Evolutionary conservation across 2,329 filamentous ascomycete genomes (phyloP), one percentile per base, ranked within the genome.

Genomic region (Cordyceps farinosa): DNA sequence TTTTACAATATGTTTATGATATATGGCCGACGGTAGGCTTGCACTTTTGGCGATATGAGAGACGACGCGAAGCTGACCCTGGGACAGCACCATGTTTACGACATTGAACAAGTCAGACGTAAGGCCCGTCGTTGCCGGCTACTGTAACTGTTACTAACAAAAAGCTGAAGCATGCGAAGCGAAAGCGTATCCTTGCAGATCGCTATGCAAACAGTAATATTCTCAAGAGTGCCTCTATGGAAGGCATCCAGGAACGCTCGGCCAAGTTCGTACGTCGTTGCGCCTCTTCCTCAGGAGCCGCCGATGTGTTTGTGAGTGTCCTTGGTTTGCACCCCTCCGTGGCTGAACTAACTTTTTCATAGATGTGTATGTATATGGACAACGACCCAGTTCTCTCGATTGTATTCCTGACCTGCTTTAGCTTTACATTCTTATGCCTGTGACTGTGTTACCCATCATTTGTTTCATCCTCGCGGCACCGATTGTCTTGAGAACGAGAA

Each of bases 121-220:
- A 68, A 72, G 80, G 70, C 7, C 1, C 34, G 15, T 9, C 27
- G 4, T 36, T 38, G 4, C n/a, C 6, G 10, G 6, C 30, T 34
- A 11, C 22, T 10, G 6, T 38, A 9, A 17, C 9, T 48, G 27
- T 42, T 47, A 27, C 52, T 55, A 13, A 22, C 30, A 8, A 29
- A 22, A 22, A 9, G 1, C 30, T 56, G 17, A 32, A 88, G 83
- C 88, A 90, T 69, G 84, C 83, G 36, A 83, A 81, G 66, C 81
- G 86, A 64, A 89, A 87, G 70, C 80, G 86, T 34, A 76, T 87
- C 54, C 78, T 90, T 51, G 87, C 87, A 1, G 86, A 89, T 69
- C 80, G 86, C 36, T 90, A 90, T 71, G 84, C 87, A 36, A 90
- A 90, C 73, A 85, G 83, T 61, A 90, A 89, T 69, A 77, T 90